Conservation (phyloP, 2,329 filamentous ascomycete genomes). For the Talaromyces albobiverticillius region DNA sequence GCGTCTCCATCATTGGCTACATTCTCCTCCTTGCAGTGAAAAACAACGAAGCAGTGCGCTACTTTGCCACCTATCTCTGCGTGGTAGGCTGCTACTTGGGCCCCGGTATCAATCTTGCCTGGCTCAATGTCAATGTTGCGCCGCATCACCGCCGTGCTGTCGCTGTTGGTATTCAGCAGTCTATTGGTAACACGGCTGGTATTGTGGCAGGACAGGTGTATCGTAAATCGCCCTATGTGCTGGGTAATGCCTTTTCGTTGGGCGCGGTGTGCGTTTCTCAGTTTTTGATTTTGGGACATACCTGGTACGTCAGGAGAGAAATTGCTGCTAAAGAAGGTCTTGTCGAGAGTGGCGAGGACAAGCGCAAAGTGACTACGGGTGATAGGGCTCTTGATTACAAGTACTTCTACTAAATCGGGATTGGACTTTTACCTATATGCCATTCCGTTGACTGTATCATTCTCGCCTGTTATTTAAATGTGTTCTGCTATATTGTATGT, state of each 20-base stretch:
- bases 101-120: conserved; percentile 47
- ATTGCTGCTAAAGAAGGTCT: conserved; percentile 42
- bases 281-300: conserved; percentile 38
- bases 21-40: conserved; percentile 49
- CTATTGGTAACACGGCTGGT: conserved; percentile 49
- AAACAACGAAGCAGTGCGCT: conserved; percentile 46
- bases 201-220: conserved; percentile 50
- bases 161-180: conserved; percentile 46
- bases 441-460: neutral
- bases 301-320: conserved; percentile 42
- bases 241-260: conserved; percentile 37
- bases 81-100: conserved; percentile 49
- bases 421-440: too few relatives aligned
- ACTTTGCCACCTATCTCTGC: conserved; percentile 50
- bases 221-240: conserved; percentile 32
- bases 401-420: conserved; percentile 39
- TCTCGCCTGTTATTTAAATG: too few relatives aligned
- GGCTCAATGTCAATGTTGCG: conserved; percentile 49
- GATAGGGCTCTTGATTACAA: conserved; percentile 49
- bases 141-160: conserved; percentile 50
- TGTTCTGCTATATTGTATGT: too few relatives aligned
- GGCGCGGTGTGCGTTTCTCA: conserved; percentile 34
- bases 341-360: conserved; percentile 42
- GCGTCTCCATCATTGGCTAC: conserved; percentile 51
- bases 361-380: conserved; percentile 45